Evolutionary conservation across 495 filamentous ascomycete species (phyloP).

Genomic region (Gamarada debralockiae): DNA sequence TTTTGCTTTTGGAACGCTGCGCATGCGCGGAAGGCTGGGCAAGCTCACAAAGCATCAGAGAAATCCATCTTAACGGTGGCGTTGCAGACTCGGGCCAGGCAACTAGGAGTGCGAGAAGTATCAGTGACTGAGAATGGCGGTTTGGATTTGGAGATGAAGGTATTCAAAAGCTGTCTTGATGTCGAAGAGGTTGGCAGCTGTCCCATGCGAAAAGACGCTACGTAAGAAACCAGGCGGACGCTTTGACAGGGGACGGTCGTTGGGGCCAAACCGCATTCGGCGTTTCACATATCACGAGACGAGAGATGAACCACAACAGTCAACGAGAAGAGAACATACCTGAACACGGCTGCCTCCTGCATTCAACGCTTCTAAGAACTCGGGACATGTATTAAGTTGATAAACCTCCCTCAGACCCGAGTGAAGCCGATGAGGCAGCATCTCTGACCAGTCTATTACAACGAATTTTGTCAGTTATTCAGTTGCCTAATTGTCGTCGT

Average conservation of each 20-base stretch:
- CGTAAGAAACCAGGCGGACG: background rate
- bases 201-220: background rate
- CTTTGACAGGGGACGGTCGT: background rate
- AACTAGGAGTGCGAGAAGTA: no score
- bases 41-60: constrained; percentile 43
- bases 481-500: no score
- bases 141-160: background rate
- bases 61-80: constrained; percentile 32
- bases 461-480: no score
- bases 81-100: background rate
- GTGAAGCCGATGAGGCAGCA: no score
- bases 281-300: no score
- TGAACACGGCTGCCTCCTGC: no score
- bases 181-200: background rate
- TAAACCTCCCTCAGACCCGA: no score
- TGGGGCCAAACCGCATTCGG: background rate
- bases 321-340: no score
- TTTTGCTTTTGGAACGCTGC: background rate
- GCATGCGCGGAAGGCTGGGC: background rate
- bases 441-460: no score
- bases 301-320: no score
- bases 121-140: background rate
- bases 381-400: no score
- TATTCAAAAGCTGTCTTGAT: background rate
- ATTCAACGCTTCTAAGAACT: no score